Evolutionary conservation across 176 grass and related monocot species (phyloP).

Genomic region (Rhipidocladum racemiflorum): DNA sequence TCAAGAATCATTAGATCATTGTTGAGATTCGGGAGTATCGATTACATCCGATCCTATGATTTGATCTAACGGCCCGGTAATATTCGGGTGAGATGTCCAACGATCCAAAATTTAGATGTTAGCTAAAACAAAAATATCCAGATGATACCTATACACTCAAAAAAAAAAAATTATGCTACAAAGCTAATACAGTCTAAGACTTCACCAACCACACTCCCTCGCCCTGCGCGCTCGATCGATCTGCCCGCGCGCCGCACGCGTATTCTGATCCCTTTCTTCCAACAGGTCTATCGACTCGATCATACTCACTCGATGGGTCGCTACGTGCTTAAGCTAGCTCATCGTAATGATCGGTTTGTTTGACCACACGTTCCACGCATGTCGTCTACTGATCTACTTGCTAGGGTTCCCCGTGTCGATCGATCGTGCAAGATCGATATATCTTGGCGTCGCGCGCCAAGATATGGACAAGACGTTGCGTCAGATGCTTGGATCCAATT

Average conservation of each 20-base stretch:
- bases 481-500: constrained; percentile 1
- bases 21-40: too few species aligned
- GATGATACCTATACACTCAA: too few species aligned
- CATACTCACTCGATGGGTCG: not conserved
- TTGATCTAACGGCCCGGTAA: too few species aligned
- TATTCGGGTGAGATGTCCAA: too few species aligned
- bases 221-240: not conserved
- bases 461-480: constrained; percentile 34
- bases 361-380: not conserved
- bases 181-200: too few species aligned
- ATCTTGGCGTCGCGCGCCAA: not conserved
- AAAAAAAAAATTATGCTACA: too few species aligned
- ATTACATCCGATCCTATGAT: too few species aligned
- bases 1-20: too few species aligned
- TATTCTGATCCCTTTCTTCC: not conserved
- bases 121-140: too few species aligned
- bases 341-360: not conserved
- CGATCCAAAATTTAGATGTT: too few species aligned
- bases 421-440: not conserved
- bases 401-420: not conserved
- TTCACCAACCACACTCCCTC: too few species aligned
- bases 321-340: not conserved
- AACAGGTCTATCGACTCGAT: not conserved
- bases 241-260: not conserved
- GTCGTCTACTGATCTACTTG: not conserved